phyloP scores from a whole-genome alignment of 768 basidiomycete species.

The Tylopilus rubrobrunneus region DNA sequence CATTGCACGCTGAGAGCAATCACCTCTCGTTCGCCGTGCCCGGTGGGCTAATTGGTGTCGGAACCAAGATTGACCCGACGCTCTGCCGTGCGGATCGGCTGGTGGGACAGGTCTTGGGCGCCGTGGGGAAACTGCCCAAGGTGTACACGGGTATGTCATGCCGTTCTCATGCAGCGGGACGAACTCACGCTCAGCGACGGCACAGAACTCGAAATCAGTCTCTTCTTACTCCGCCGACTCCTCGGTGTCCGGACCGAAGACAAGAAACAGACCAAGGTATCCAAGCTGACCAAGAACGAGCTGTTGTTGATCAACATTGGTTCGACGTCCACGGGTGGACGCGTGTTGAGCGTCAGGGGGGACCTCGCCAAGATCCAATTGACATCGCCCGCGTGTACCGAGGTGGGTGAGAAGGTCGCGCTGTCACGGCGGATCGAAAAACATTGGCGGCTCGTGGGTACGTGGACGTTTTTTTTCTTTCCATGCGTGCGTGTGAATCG shows the following conservation, averaged over 20 bases:
- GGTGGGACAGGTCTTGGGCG: constrained; percentile 94
- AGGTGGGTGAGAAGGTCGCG: constrained; percentile 97
- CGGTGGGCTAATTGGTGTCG: constrained; percentile 97
- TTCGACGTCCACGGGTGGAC: constrained; percentile 94
- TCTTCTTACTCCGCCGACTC: constrained; percentile 92
- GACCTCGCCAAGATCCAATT: constrained; percentile 93
- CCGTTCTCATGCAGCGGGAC: background rate
- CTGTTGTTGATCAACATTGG: constrained; percentile 96
- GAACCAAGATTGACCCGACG: constrained; percentile 94
- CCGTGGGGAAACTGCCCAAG: constrained; percentile 89
- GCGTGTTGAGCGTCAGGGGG: constrained; percentile 90
- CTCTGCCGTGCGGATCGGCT: constrained; percentile 95
- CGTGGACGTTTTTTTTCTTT: constrained; percentile 30
- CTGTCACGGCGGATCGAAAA: constrained; percentile 93
- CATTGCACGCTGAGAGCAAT: too few species aligned
- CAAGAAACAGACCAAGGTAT: constrained; percentile 96
- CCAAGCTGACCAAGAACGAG: constrained; percentile 89
- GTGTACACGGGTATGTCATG: constrained; percentile 73
- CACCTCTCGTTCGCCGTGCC: constrained; percentile 93
- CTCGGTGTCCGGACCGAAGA: constrained; percentile 99
- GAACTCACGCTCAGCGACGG: too few species aligned
- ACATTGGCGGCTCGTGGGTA: constrained; percentile 95
- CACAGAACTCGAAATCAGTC: constrained; percentile 82
- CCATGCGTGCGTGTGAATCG: background rate
- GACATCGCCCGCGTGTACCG: constrained; percentile 93